Evolutionary conservation across 2,329 filamentous ascomycete genomes (phyloP).

Genomic region (Chrysosporium queenslandicum): DNA sequence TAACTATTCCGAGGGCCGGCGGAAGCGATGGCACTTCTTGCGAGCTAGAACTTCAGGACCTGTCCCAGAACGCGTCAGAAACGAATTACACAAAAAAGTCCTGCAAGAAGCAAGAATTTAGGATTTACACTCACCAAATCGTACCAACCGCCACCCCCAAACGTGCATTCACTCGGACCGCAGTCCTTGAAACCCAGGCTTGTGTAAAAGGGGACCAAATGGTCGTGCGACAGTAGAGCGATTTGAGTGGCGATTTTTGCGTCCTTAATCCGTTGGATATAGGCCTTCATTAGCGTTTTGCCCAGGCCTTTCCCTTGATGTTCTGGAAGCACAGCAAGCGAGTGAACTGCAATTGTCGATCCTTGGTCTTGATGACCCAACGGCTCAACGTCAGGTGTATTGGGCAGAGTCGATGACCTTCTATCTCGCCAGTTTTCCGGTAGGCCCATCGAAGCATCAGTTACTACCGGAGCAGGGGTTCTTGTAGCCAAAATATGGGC

Average conservation of each 20-base stretch:
- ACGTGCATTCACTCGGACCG: constrained; percentile 59
- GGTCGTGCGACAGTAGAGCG: constrained; percentile 65
- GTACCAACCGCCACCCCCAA: constrained; percentile 71
- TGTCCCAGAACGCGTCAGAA: background rate
- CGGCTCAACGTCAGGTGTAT: constrained; percentile 32
- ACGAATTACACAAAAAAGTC: background rate
- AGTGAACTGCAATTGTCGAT: constrained; percentile 69
- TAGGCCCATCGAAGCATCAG: constrained; percentile 65
- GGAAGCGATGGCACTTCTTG: background rate
- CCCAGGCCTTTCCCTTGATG: constrained; percentile 67
- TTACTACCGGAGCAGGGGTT: constrained; percentile 52
- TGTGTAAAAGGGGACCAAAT: constrained; percentile 64
- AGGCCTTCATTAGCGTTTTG: constrained; percentile 62
- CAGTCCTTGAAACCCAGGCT: constrained; percentile 60
- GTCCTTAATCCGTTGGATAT: constrained; percentile 64
- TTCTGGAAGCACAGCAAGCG: constrained; percentile 65
- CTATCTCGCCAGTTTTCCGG: constrained; percentile 56
- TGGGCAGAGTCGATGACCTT: constrained; percentile 26
- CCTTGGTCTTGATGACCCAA: constrained; percentile 64
- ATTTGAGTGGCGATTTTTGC: constrained; percentile 61
- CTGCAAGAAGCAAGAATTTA: background rate
- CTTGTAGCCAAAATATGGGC: constrained; percentile 71
- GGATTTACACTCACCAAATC: constrained; percentile 55
- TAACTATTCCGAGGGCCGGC: background rate
- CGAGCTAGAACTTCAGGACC: constrained; percentile 15